Conservation (phyloP, 345 rosid species). For the Corchorus olitorius region DNA sequence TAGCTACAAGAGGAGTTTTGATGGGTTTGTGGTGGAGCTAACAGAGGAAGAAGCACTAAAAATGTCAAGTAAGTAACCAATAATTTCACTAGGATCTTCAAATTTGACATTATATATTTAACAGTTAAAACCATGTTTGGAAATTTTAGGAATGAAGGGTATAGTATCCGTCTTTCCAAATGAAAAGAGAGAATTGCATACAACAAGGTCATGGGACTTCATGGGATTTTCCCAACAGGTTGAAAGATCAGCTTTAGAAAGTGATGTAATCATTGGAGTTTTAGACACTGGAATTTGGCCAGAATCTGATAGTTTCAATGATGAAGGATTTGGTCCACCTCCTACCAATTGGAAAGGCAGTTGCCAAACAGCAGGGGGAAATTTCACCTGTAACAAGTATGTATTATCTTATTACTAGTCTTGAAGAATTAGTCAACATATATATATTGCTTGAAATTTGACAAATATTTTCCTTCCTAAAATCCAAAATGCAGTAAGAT, state of each 20-base stretch:
- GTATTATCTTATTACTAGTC: background rate
- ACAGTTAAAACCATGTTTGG: background rate
- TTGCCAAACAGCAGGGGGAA: background rate
- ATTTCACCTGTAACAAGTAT: slow-evolving; percentile 18
- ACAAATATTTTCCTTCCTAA: background rate
- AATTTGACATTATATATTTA: background rate
- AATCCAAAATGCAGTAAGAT: slow-evolving; percentile 29
- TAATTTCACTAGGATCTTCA: background rate
- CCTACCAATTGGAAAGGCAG: slow-evolving; percentile 2
- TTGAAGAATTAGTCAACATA: background rate
- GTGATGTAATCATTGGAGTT: slow-evolving; percentile 47
- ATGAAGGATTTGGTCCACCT: slow-evolving; percentile 19
- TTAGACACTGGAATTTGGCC: slow-evolving; percentile 63
- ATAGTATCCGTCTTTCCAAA: slow-evolving; percentile 60
- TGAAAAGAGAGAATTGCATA: slow-evolving; percentile 44
- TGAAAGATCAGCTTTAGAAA: slow-evolving; percentile 38
- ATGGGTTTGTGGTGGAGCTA: slow-evolving; percentile 53
- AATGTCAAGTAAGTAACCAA: slow-evolving; percentile 29
- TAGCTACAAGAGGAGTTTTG: slow-evolving; percentile 50
- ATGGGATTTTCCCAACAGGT: slow-evolving; percentile 48
- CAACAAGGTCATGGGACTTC: slow-evolving; percentile 63
- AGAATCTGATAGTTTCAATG: slow-evolving; percentile 47
- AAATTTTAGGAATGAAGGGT: slow-evolving; percentile 38
- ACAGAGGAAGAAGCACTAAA: slow-evolving; percentile 36
- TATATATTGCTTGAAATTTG: background rate